Percentiles rank a stretch among this genome's conserved stretches.
These are phyloP conservation scores for Aquilaria agallochum DNA, from an alignment of 441 rosid species.

Conservation along the genomic window DNA sequence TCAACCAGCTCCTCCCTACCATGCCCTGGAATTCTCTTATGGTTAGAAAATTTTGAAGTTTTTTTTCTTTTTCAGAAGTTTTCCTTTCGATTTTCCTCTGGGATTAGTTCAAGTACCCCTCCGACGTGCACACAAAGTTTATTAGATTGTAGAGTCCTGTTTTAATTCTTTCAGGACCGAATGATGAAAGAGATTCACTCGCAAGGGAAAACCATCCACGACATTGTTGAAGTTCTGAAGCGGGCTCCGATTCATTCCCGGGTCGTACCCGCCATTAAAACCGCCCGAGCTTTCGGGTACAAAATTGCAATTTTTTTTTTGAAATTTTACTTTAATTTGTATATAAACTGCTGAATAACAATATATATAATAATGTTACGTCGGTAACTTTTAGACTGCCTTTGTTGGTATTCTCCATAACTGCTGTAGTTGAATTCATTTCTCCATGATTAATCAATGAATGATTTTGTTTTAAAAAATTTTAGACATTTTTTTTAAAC, in stretches of 20 bases:
- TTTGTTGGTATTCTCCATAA: no score
- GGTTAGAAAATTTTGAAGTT: conserved; percentile 24
- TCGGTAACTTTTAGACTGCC: not conserved
- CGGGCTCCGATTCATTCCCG: conserved; percentile 33
- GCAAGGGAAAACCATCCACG: conserved; percentile 38
- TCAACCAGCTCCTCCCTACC: conserved; percentile 67
- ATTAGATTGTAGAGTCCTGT: no score
- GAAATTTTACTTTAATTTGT: no score
- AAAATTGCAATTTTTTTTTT: not conserved
- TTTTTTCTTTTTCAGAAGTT: not conserved
- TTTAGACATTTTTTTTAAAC: no score
- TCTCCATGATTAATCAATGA: no score
- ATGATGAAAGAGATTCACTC: conserved; percentile 51
- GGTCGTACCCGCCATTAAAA: conserved; percentile 29
- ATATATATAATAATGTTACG: not conserved
- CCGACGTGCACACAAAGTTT: not conserved
- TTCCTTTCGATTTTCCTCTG: not conserved
- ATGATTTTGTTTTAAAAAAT: no score
- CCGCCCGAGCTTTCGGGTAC: conserved; percentile 52
- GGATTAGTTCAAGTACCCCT: not conserved
- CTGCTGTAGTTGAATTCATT: no score
- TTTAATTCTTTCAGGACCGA: conserved; percentile 32
- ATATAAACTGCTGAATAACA: no score
- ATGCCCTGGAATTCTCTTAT: conserved; percentile 81
- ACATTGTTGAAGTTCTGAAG: conserved; percentile 37